Evolutionary conservation across 352 stramenopile species (phyloP), one percentile per base, ranked within the genome.

Genomic region (Peronospora belbahrii): DNA sequence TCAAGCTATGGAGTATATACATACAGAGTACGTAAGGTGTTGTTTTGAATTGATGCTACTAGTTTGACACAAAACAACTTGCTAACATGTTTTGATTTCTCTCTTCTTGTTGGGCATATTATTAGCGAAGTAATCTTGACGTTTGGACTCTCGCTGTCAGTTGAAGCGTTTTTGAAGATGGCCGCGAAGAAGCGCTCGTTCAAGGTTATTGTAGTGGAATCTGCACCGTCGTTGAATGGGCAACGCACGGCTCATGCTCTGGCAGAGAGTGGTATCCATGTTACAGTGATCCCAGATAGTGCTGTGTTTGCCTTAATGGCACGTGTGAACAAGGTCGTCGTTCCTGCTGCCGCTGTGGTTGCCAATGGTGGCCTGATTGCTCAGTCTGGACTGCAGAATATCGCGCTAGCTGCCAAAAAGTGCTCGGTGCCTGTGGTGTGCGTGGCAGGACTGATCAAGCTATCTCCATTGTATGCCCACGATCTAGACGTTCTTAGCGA

Each of bases 221-320:
- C 86, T 34, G 87, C 88, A 27, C 93, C 94, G 4, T 80, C 91
- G 35, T 85, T 97, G 48, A 92, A 95, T 42, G 95, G 94, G 14
- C 90, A 98, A 52, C 57, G 62, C 10, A 85, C 77, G 82, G 94
- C 90, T 6, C 88, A 94, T 49, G 76, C 67, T 25, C 70, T 98
- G 15, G 85, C 88, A 7, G 69, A 94, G 59, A 82, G 77, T 20
- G 90, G 86, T 6, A 95, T 98, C 31, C 79, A 97, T 46, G 92
- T 94, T 27, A 98, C 91, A 20, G 77, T 98, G 13, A 98, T 99
- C 63, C 87, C 88, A 8, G 96, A 99, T 67, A 96, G 87, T 51
- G 94, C 94, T 4, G 92, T 98, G 27, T 98, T 97, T 59, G 95
- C 94, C 10, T 92, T 99, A 56, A 99, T 99, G 96, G 90, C 94